These are phyloP conservation scores for Malus orientalis DNA, from an alignment of 306 rosid species.

Conservation along the genomic window DNA sequence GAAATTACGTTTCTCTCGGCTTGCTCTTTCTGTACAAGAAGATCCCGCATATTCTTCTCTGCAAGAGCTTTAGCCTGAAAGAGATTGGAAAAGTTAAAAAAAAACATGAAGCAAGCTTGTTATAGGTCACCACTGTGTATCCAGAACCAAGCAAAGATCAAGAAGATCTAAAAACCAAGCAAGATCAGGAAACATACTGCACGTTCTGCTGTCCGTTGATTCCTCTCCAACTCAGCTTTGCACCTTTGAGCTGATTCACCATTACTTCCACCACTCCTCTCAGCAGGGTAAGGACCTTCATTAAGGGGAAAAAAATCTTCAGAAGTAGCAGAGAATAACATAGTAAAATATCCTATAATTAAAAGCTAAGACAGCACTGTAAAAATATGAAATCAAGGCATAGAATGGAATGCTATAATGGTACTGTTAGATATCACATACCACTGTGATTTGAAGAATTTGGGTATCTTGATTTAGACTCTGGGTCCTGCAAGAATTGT, in stretches of 20 bases:
- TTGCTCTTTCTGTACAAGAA: constrained; percentile 75
- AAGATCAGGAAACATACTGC: constrained; percentile 53
- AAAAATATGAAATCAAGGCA: background rate
- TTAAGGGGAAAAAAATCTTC: constrained; percentile 6
- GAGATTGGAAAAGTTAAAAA: constrained; percentile 15
- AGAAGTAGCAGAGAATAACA: background rate
- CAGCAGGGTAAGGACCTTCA: constrained; percentile 38
- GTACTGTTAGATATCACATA: constrained; percentile 28
- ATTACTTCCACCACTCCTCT: constrained; percentile 39
- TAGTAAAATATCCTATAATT: background rate
- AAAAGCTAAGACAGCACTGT: background rate
- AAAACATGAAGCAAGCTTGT: constrained; percentile 20
- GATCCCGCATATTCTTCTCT: constrained; percentile 81
- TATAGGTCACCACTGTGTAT: constrained; percentile 3
- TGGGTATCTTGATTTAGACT: constrained; percentile 32
- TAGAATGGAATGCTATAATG: background rate
- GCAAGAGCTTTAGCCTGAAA: constrained; percentile 87
- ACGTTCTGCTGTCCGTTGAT: constrained; percentile 76
- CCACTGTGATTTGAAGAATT: constrained; percentile 62
- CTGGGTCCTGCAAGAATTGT: constrained; percentile 30
- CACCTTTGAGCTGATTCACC: constrained; percentile 69
- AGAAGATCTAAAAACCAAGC: background rate
- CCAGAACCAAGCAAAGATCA: constrained; percentile 6
- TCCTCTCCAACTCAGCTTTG: constrained; percentile 74
- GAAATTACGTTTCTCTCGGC: constrained; percentile 73